phyloP scores from a whole-genome alignment of 2,329 filamentous ascomycete genomes.

The Lasiodiplodia sp. region DNA sequence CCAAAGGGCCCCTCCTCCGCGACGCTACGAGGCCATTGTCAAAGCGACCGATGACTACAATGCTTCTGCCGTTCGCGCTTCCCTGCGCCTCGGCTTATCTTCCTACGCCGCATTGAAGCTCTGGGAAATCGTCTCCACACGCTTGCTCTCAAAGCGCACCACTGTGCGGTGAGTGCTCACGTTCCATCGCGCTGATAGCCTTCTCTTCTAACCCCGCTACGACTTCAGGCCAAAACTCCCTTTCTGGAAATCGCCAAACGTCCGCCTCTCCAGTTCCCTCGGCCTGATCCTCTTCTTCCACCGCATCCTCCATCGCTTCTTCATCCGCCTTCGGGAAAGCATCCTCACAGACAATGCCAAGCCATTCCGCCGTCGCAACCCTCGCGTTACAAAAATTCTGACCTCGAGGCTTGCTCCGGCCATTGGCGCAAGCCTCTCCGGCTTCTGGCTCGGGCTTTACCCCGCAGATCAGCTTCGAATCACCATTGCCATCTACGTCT shows the following conservation, averaged over 20 bases:
- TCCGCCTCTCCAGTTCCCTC: slow-evolving; percentile 81
- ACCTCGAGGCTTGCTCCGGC: slow-evolving; percentile 87
- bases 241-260: slow-evolving; percentile 66
- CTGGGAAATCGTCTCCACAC: slow-evolving; percentile 53
- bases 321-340: slow-evolving; percentile 78
- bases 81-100: slow-evolving; percentile 53
- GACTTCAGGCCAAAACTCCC: slow-evolving; percentile 40
- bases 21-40: slow-evolving; percentile 59
- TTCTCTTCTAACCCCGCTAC: not conserved
- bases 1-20: slow-evolving; percentile 60
- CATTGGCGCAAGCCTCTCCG: slow-evolving; percentile 87
- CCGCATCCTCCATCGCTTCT: slow-evolving; percentile 88
- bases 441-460: slow-evolving; percentile 81
- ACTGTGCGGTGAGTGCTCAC: slow-evolving; percentile 34
- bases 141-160: slow-evolving; percentile 44
- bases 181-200: no score
- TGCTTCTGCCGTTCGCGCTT: slow-evolving; percentile 55
- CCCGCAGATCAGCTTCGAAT: slow-evolving; percentile 75
- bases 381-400: slow-evolving; percentile 73
- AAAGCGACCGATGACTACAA: slow-evolving; percentile 57
- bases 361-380: slow-evolving; percentile 84
- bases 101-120: slow-evolving; percentile 55
- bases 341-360: slow-evolving; percentile 80
- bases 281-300: slow-evolving; percentile 89
- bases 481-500: slow-evolving; percentile 80